Evolutionary conservation across 2,329 filamentous ascomycete genomes (phyloP).

Genomic region (Pestalotiopsis sp.): DNA sequence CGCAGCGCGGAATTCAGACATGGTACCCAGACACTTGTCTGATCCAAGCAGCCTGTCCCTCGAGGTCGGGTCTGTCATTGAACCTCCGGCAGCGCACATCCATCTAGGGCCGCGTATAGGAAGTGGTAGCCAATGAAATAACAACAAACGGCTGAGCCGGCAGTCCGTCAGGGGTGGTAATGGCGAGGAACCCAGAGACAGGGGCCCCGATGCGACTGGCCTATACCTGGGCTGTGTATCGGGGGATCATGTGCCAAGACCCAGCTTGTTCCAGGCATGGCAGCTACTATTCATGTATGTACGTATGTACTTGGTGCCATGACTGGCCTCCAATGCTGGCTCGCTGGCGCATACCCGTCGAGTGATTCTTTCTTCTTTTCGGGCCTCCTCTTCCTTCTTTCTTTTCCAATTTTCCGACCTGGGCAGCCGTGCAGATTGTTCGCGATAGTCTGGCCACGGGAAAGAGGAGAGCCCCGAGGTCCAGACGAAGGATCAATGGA

Average conservation of each 20-base stretch:
- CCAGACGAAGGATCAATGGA: neutral
- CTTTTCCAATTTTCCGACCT: too few relatives aligned
- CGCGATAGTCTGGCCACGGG: neutral
- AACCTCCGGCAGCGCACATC: neutral
- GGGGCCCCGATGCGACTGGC: neutral
- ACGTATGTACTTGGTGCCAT: too few relatives aligned
- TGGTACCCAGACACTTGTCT: neutral
- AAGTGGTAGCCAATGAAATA: neutral
- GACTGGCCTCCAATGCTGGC: too few relatives aligned
- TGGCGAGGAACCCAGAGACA: neutral
- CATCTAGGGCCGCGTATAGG: neutral
- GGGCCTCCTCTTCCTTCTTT: too few relatives aligned
- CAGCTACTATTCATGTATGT: too few relatives aligned
- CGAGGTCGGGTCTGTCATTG: neutral
- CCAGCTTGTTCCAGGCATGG: too few relatives aligned
- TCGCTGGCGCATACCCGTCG: too few relatives aligned
- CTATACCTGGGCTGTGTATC: neutral
- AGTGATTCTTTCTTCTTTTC: too few relatives aligned
- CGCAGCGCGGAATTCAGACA: neutral
- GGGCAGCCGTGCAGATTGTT: neutral
- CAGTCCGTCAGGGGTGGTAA: neutral
- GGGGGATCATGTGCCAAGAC: too few relatives aligned
- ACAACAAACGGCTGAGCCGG: neutral
- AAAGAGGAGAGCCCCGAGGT: neutral
- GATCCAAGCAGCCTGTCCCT: neutral